A percentile compares a stretch with the other conserved stretches of the same genome.
Evolutionary conservation across 768 basidiomycete genomes (phyloP).

Genomic region (Clitopilus passeckerianus): DNA sequence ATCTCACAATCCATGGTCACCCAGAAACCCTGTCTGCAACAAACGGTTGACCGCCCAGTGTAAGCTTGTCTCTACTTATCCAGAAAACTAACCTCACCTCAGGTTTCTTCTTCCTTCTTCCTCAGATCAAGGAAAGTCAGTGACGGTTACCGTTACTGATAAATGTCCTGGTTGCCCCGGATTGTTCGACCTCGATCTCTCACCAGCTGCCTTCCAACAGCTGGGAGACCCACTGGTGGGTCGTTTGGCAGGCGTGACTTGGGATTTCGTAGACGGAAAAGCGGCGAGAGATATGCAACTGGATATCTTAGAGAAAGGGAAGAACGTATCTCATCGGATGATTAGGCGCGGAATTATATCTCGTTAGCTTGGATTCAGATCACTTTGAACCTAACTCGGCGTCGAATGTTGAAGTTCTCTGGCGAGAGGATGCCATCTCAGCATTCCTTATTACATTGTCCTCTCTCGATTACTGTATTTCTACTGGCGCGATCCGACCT

Average conservation of each 20-base stretch:
- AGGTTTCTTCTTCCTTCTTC: neutral
- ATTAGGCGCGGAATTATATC: neutral
- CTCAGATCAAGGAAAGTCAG: conserved; percentile 8
- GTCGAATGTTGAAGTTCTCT: no score
- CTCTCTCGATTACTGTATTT: no score
- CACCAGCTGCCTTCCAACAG: conserved; percentile 8
- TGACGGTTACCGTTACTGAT: conserved; percentile 8
- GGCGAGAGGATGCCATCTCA: no score
- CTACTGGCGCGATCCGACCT: no score
- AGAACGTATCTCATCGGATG: neutral
- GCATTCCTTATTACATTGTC: no score
- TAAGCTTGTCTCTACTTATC: neutral
- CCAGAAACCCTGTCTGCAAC: conserved; percentile 11
- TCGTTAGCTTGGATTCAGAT: neutral
- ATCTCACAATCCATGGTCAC: neutral
- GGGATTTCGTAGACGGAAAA: conserved; percentile 4
- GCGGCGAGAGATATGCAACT: neutral
- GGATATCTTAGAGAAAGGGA: no score
- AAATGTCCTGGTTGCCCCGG: conserved; percentile 9
- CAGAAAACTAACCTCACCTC: neutral
- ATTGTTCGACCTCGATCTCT: conserved; percentile 13
- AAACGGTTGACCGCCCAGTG: conserved; percentile 4
- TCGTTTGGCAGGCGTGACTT: conserved; percentile 4
- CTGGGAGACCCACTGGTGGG: conserved; percentile 5
- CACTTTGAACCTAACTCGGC: no score